Evolutionary conservation across 768 basidiomycete genomes (phyloP).

Genomic region (Sporobolomyces roseus): DNA sequence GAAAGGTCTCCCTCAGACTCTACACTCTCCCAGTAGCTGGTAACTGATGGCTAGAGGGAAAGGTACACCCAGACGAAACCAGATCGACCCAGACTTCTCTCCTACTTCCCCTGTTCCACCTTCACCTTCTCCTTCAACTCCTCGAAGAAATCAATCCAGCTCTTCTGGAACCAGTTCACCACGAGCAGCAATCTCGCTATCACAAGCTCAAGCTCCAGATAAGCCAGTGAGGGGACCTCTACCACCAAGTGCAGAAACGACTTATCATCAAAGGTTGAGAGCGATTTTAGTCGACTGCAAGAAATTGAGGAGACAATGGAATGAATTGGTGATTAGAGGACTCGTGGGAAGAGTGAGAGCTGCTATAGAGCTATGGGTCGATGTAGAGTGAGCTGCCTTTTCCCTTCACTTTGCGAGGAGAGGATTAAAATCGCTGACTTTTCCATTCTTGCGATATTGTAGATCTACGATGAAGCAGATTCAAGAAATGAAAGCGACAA

Average conservation of each 20-base stretch:
- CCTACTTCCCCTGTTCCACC: conserved; percentile 19
- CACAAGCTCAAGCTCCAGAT: conserved; percentile 2
- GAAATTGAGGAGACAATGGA: conserved; percentile 27
- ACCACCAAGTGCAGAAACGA: conserved; percentile 14
- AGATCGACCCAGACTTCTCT: conserved; percentile 29
- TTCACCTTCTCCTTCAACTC: conserved; percentile 19
- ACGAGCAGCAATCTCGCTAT: conserved; percentile 8
- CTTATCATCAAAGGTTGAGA: conserved; percentile 33
- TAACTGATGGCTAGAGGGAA: not conserved
- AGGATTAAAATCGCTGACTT: not conserved
- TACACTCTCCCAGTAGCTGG: too few species aligned
- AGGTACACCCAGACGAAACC: conserved; percentile 21
- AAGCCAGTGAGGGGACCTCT: conserved; percentile 27
- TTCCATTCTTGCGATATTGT: not conserved
- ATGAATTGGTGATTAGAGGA: conserved; percentile 37
- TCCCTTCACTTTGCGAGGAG: too few species aligned
- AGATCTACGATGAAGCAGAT: conserved; percentile 29
- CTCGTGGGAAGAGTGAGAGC: conserved; percentile 27
- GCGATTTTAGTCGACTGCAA: conserved; percentile 32
- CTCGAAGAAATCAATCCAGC: not conserved
- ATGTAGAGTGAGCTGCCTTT: conserved; percentile 34
- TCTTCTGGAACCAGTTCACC: conserved; percentile 15
- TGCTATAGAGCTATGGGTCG: conserved; percentile 35
- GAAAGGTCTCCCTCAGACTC: not conserved
- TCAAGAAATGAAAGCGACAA: conserved; percentile 16